Evolutionary conservation across 2,329 filamentous ascomycete genomes (phyloP).

Genomic region (Trichophyton mentagrophytes): DNA sequence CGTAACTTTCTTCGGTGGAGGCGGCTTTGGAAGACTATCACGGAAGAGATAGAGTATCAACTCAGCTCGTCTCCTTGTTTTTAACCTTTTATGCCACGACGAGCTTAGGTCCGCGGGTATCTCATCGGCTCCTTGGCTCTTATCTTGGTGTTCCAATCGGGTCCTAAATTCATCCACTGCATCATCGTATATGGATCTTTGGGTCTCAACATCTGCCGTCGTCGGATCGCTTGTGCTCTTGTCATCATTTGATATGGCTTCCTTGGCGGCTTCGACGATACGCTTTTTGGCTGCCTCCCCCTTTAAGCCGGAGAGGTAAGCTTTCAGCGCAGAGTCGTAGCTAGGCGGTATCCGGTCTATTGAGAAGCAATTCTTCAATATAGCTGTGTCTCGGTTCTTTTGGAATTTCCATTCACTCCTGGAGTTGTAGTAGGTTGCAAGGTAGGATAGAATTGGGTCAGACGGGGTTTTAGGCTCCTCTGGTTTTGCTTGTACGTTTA

Average conservation of each 20-base stretch:
- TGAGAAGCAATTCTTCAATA: constrained; percentile 73
- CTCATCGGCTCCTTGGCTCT: constrained; percentile 18
- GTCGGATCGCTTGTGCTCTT: constrained; percentile 14
- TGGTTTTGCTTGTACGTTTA: constrained; percentile 4
- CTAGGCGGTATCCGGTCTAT: constrained; percentile 55
- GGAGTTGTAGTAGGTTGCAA: constrained; percentile 59
- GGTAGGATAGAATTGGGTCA: constrained; percentile 57
- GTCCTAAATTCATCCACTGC: constrained; percentile 40
- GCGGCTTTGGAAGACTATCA: constrained; percentile 13
- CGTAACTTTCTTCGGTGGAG: constrained; percentile 8
- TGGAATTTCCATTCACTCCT: constrained; percentile 83
- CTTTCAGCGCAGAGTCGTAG: constrained; percentile 56
- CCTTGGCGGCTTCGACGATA: constrained; percentile 52
- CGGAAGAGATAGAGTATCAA: constrained; percentile 25
- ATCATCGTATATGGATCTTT: constrained; percentile 31
- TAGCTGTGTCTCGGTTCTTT: constrained; percentile 75
- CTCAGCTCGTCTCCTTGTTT: constrained; percentile 28
- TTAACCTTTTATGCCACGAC: constrained; percentile 18
- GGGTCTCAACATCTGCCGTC: constrained; percentile 9
- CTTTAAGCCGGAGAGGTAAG: constrained; percentile 69
- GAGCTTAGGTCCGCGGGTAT: constrained; percentile 12
- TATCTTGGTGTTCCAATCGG: constrained; percentile 17
- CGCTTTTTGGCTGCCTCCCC: constrained; percentile 55
- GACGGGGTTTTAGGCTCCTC: not conserved
- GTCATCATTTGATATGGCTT: constrained; percentile 38